Base-by-base conservation (phyloP, 352 stramenopile genomes). In the Phytopythium chamaehyphon region DNA sequence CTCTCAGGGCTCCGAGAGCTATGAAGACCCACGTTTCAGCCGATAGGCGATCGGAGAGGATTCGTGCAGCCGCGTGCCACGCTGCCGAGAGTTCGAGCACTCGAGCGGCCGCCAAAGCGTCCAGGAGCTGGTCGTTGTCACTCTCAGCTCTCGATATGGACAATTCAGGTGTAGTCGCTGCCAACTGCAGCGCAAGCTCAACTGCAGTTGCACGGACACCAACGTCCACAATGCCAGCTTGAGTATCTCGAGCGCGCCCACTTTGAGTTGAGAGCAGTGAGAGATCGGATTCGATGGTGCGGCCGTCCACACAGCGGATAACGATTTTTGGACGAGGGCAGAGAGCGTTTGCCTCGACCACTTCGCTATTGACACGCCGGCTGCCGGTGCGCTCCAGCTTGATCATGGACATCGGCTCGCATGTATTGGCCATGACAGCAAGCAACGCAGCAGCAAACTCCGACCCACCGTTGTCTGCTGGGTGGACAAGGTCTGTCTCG, bases 31-130 rank as follows among this genome's bases (percentile, higher is more conserved):
- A 81, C 33, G 64, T 76, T 1, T 24, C 51, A 0, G 31, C 18
- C 24, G 69, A 62, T 22, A 79, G 63, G 24, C 62, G 36, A 15
- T 54, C 28, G 19, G 53, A 69, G 36, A 78, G 62, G 1, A 59
- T 53, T 22, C 57, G 60, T 15, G 73, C 69, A 12, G 62, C 59
- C 1, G 40, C 48, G 47, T 84, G 73, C 73, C 73, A 84, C 33
- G 51, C 66, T 19, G 57, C 70, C 36, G 43, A 62, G 26, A 50
- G 62, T 1, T 54, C 55, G 11, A 54, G 45, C 14, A 21, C 31
- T n/a, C 66, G 52, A 8, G 47, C 57, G 11, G 77, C 47, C 19
- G 16, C 55, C 0, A 84, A 40, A 10, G 73, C 46, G 16, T 66
- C 42, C 14, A 60, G n/a, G 21, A 66, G 40, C 8, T 33, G 47